Base-by-base conservation (phyloP, 441 rosid genomes). In the Breynia disticha region DNA sequence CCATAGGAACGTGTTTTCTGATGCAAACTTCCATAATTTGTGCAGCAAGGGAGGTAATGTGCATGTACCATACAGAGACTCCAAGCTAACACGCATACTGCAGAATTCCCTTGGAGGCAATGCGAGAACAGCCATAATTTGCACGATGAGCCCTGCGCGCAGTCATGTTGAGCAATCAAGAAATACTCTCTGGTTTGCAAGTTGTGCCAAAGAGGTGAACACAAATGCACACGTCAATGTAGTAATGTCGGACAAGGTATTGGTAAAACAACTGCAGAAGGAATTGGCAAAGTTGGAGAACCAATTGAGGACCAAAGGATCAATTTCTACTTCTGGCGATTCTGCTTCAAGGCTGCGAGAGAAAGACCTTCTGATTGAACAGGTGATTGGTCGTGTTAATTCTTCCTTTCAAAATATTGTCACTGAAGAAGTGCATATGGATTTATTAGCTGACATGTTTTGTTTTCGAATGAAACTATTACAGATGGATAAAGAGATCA, bases 201-300 rank as follows among this genome's bases (percentile, higher is more conserved):
- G 87, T 67, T 81, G 91, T 70, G 95, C 95, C 18, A 84, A 87
- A 67, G 95, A 81, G 66, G 89, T 87, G 69, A 56, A 77, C 39
- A 87, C 87, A 47, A 83, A 80, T 74, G 91, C 91, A 55, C 82
- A 81, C 63, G 84, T 87, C 56, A 82, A 84, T 47, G 78, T 81
- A 19, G 79, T 87, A 47, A 68, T 84, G 86, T 78, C 93, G 17
- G 91, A 83, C 63, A 86, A 83, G 74, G 81, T 70, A 14, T 63
- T 75, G 64, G 84, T 87, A 58, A 87, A 80, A 76, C 91, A 84
- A 59, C 65, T 87, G 70, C 89, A 83, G 64, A 82, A 73, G 70
- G 91, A 86, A 67, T 63, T 86, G 70, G 76, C 80, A 55, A 83
- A 83, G 79, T 54, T 86, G 75, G 91, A 86, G 76, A 70, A 67